Percentiles rank a stretch among this genome's conserved stretches.
phyloP scores from a whole-genome alignment of 2,329 filamentous ascomycete genomes.

The Colletotrichum liaoningense region DNA sequence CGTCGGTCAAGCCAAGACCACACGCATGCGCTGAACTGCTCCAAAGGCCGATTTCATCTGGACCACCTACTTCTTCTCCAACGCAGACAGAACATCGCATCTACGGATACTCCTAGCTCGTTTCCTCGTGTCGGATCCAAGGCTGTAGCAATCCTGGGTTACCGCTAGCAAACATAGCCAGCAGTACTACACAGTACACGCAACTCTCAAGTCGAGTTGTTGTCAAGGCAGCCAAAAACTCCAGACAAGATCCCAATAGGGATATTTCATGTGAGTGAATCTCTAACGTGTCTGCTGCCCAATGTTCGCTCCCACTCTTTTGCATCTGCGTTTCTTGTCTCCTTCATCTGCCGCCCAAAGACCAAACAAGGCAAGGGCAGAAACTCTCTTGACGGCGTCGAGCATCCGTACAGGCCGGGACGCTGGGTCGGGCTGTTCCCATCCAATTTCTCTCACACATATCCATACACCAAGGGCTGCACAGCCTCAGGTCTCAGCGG shows the following conservation, averaged over 20 bases:
- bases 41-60: not conserved
- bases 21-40: not conserved
- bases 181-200: not conserved
- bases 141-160: not conserved
- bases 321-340: slow-evolving; percentile 11
- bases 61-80: not conserved
- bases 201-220: not conserved
- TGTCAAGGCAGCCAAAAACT: slow-evolving; percentile 3
- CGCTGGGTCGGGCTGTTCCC: slow-evolving; percentile 24
- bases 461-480: slow-evolving; percentile 33
- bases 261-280: not conserved
- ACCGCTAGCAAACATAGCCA: not conserved
- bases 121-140: not conserved
- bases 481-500: slow-evolving; percentile 34
- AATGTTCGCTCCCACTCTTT: not conserved
- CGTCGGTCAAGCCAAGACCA: not conserved
- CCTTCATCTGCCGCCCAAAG: slow-evolving; percentile 5
- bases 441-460: slow-evolving; percentile 35
- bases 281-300: not conserved
- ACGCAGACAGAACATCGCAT: not conserved
- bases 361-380: not conserved
- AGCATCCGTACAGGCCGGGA: slow-evolving; percentile 21
- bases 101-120: no score
- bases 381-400: slow-evolving; percentile 24
- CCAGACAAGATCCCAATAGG: not conserved